Evolutionary conservation across 208 protist species (phyloP).

Genomic region (Acanthamoeba sp.): DNA sequence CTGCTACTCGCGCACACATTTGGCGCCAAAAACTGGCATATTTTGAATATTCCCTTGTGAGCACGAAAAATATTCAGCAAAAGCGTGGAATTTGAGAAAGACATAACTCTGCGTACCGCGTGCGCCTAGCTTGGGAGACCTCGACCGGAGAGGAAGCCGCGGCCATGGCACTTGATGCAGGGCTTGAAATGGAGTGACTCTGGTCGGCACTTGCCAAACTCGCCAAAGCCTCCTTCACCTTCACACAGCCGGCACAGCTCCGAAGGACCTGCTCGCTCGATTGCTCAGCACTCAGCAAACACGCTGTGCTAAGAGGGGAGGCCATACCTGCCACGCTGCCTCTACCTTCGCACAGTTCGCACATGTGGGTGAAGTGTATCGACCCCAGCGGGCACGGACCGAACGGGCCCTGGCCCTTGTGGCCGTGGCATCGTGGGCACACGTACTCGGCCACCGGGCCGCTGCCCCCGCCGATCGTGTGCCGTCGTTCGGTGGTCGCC

Average conservation of each 20-base stretch:
- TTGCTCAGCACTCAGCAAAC: background rate
- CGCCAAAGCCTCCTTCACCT: conserved; percentile 24
- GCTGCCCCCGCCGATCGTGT: background rate
- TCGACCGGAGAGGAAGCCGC: background rate
- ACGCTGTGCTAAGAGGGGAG: background rate
- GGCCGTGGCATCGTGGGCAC: conserved; percentile 33
- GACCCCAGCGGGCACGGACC: background rate
- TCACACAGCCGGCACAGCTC: conserved; percentile 21
- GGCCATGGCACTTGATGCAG: conserved; percentile 52
- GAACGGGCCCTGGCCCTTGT: conserved; percentile 32
- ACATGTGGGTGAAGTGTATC: conserved; percentile 50
- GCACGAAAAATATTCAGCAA: too few relatives aligned
- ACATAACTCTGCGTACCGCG: too few relatives aligned
- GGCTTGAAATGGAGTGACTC: background rate
- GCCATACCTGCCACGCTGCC: background rate
- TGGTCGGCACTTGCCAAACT: conserved; percentile 40
- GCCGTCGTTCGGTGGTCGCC: background rate
- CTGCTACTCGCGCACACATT: too few relatives aligned
- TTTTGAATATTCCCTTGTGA: too few relatives aligned
- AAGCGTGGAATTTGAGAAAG: too few relatives aligned
- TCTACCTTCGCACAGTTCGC: background rate
- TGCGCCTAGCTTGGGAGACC: background rate
- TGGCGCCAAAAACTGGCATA: too few relatives aligned
- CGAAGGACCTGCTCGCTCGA: background rate
- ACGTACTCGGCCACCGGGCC: background rate